A percentile compares a stretch with the other conserved stretches of the same genome.
These are phyloP conservation scores for Colletotrichum sp. DNA, from an alignment of 2,329 filamentous ascomycete species.

Conservation along the genomic window DNA sequence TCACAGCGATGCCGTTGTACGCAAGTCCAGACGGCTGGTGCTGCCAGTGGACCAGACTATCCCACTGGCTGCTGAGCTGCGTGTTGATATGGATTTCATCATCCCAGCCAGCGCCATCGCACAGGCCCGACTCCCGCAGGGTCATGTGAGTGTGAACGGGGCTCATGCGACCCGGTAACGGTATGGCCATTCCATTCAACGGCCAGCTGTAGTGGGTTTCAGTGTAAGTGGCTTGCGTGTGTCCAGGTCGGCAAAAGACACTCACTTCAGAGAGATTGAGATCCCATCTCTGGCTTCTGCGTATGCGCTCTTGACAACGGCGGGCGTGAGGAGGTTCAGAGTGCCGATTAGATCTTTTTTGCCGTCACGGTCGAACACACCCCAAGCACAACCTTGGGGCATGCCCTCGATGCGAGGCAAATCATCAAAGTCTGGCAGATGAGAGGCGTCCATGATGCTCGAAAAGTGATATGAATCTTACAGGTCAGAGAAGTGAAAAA, in stretches of 20 bases:
- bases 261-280: slow-evolving; percentile 58
- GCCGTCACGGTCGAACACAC: slow-evolving; percentile 54
- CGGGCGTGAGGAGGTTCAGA: slow-evolving; percentile 56
- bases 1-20: slow-evolving; percentile 55
- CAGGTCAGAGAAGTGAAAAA: background rate
- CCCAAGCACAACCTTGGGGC: slow-evolving; percentile 57
- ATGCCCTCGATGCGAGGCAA: slow-evolving; percentile 47
- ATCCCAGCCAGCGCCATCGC: slow-evolving; percentile 40
- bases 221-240: background rate
- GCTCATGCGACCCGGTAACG: background rate
- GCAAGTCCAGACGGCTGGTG: slow-evolving; percentile 46
- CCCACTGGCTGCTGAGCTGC: slow-evolving; percentile 62
- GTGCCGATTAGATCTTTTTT: slow-evolving; percentile 56
- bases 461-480: background rate
- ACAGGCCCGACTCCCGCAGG: slow-evolving; percentile 33
- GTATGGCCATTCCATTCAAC: slow-evolving; percentile 32
- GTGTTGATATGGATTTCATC: slow-evolving; percentile 62
- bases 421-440: slow-evolving; percentile 48
- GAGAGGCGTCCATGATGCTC: background rate
- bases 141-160: background rate
- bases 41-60: slow-evolving; percentile 54
- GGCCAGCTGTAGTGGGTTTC: slow-evolving; percentile 38
- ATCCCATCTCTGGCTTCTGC: slow-evolving; percentile 51
- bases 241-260: background rate
- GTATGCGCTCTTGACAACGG: slow-evolving; percentile 44